A percentile compares a stretch with the other conserved stretches of the same genome.
Evolutionary conservation across 2,329 filamentous ascomycete genomes (phyloP).

Genomic region (Massarina eburnea): DNA sequence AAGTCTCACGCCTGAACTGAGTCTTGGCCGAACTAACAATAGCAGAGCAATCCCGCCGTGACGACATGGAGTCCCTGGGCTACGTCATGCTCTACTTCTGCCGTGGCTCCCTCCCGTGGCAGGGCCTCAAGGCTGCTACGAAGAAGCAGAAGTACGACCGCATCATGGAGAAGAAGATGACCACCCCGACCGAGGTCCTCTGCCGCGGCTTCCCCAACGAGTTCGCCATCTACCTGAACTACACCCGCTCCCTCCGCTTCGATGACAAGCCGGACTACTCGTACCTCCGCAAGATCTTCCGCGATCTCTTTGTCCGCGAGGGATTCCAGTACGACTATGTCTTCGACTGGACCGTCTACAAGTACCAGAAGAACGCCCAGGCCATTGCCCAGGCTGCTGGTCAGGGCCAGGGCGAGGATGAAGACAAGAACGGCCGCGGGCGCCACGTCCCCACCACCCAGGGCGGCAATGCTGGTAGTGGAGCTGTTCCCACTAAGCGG

Average conservation of each 20-base stretch:
- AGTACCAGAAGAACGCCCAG: conserved; percentile 99
- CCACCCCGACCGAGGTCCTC: conserved; percentile 94
- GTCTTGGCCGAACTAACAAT: conserved; percentile 15
- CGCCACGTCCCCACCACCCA: conserved; percentile 60
- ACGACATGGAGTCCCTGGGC: conserved; percentile 98
- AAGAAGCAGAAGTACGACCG: conserved; percentile 99
- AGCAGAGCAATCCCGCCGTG: conserved; percentile 92
- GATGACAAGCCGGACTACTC: conserved; percentile 99
- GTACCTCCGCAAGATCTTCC: conserved; percentile 99
- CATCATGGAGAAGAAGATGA: conserved; percentile 99
- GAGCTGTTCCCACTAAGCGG: conserved; percentile 62
- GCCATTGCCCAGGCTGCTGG: conserved; percentile 83
- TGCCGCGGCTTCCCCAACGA: conserved; percentile 99
- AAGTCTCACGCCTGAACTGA: conserved; percentile 37
- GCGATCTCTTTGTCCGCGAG: conserved; percentile 96
- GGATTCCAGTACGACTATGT: conserved; percentile 99
- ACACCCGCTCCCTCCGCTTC: conserved; percentile 96
- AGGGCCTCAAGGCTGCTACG: conserved; percentile 95
- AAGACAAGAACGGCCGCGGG: conserved; percentile 71
- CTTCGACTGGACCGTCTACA: conserved; percentile 99
- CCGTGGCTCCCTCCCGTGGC: conserved; percentile 97
- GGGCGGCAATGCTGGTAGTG: conserved; percentile 64
- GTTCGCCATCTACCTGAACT: conserved; percentile 99
- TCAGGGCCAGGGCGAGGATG: conserved; percentile 66
- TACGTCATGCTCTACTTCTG: conserved; percentile 99